These are phyloP conservation scores for Schizonepeta tenuifolia DNA, from an alignment of 257 asterid genomes.

Conservation along the genomic window DNA sequence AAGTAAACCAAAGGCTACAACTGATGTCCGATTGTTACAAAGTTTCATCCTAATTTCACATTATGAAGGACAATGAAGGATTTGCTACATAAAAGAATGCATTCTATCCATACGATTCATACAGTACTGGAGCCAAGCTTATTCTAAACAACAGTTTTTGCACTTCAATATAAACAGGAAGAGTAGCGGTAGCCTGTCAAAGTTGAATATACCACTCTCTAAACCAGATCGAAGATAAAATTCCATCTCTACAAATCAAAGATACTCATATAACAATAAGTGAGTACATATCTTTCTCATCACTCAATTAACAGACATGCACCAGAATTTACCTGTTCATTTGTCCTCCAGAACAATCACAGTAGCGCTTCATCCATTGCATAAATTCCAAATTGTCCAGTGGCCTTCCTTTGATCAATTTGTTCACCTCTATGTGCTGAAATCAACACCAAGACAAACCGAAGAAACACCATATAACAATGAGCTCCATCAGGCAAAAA, in stretches of 20 bases:
- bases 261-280: background rate
- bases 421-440: constrained; percentile 89
- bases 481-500: background rate
- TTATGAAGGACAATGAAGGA: background rate
- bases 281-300: background rate
- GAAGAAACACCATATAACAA: background rate
- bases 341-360: constrained; percentile 67
- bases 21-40: background rate
- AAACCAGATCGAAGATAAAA: background rate
- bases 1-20: background rate
- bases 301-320: background rate
- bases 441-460: constrained; percentile 11
- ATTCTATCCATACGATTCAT: background rate
- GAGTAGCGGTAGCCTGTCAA: constrained; percentile 7
- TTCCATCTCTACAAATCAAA: background rate
- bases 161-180: background rate
- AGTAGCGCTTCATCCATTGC: constrained; percentile 97
- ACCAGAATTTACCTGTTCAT: constrained; percentile 44
- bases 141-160: background rate
- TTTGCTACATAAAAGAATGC: background rate
- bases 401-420: constrained; percentile 84
- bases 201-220: background rate
- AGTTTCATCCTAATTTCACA: background rate
- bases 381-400: constrained; percentile 89
- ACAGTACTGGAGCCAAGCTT: background rate